Evolutionary conservation across 108 stramenopile species (phyloP), one percentile per base, ranked within the genome.

Genomic region (Cyclotella choctawhatcheeana): DNA sequence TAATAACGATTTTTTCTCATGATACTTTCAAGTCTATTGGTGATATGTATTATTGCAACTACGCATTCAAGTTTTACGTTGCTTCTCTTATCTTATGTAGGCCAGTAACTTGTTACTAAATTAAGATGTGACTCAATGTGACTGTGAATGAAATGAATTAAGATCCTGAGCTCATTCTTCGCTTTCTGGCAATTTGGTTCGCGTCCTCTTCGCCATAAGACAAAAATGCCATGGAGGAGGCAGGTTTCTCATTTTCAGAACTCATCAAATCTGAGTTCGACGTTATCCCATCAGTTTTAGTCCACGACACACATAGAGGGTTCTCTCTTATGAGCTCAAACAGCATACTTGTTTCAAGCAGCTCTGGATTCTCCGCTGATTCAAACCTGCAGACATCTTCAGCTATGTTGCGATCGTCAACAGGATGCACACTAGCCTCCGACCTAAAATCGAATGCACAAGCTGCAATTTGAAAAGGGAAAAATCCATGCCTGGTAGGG

Each of bases 391-490:
- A 17, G 35, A 29, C 35, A 12, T 43, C n/a, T 26, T 44, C 62
- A 50, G 25, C 34, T n/a, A 18, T 34, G 3, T 13, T 58, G 37
- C 21, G 10, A 29, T 29, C 18, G 17, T 30, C 24, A 16, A n/a
- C n/a, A n/a, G n/a, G n/a, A n/a, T n/a, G n/a, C n/a, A 18, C 43
- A 27, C 32, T 34, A 24, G 29, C 8, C 16, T 3, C 35, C 44
- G 17, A 35, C 13, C 44, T 40, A 7, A 12, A 12, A 27, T 51
- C 33, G 44, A 59, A 66, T 29, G 33, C 56, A 37, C 73, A 59
- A 31, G 77, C 77, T 58, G 58, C 64, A 52, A 71, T 71, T 51
- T 78, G 77, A 32, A 78, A 78, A 32, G 77, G 77, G 40, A 51
- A 78, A n/a, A 78, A 78, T 14, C 70, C 70, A 64, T 58, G 44